A percentile compares a stretch with the other conserved stretches of the same genome.
Conservation (phyloP, 2,329 filamentous ascomycete species). For the Pestalotiopsis sp. region DNA sequence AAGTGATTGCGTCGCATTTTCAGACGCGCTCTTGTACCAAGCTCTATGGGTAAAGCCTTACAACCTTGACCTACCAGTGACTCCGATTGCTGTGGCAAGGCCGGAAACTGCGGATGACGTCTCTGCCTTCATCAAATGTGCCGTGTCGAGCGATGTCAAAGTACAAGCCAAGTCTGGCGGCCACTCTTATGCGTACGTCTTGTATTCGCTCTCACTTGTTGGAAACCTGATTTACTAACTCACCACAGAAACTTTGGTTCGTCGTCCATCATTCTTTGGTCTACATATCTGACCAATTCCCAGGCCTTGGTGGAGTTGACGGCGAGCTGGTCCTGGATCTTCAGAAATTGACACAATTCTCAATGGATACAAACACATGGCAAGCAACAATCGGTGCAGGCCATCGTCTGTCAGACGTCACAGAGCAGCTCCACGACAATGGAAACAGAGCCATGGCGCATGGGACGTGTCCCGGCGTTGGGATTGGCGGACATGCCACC, state of each 20-base stretch:
- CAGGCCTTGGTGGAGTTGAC: conserved; percentile 48
- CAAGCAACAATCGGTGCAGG: conserved; percentile 57
- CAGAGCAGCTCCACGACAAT: conserved; percentile 47
- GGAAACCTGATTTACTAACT: background rate
- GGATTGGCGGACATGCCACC: conserved; percentile 59
- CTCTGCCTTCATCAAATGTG: conserved; percentile 58
- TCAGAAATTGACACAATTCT: conserved; percentile 50
- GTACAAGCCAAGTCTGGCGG: conserved; percentile 65
- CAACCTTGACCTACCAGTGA: conserved; percentile 51
- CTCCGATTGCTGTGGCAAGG: conserved; percentile 56
- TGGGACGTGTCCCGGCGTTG: conserved; percentile 59
- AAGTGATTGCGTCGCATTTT: conserved; percentile 46
- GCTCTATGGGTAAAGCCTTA: conserved; percentile 51
- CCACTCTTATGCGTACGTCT: conserved; percentile 59
- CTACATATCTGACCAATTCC: conserved; percentile 1
- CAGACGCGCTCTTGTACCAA: conserved; percentile 44
- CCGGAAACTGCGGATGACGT: conserved; percentile 55
- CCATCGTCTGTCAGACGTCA: conserved; percentile 51
- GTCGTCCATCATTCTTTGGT: background rate
- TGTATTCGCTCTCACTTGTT: background rate
- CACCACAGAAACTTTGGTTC: conserved; percentile 32
- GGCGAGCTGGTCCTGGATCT: conserved; percentile 57
- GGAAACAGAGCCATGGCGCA: conserved; percentile 60
- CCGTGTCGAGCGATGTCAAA: conserved; percentile 45
- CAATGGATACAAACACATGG: conserved; percentile 53